Conservation (phyloP, 2,329 filamentous ascomycete genomes). For the Didymella lethalis region DNA sequence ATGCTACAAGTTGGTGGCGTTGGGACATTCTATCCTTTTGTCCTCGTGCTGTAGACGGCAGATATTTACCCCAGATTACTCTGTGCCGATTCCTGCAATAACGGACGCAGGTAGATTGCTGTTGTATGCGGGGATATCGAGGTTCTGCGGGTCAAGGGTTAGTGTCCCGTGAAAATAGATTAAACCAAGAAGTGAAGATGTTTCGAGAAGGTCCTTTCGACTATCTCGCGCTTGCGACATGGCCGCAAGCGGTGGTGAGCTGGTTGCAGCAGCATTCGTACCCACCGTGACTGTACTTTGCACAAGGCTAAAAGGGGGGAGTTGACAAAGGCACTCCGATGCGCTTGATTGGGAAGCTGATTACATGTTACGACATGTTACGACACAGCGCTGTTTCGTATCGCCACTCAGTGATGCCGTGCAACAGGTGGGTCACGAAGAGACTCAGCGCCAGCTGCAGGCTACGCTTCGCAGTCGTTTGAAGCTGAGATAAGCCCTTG, state of each 20-base stretch:
- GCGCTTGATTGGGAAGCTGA: conserved; percentile 37
- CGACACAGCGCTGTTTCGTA: conserved; percentile 43
- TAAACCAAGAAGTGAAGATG: conserved; percentile 46
- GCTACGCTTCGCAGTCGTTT: conserved; percentile 21
- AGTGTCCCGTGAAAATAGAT: conserved; percentile 41
- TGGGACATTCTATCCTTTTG: conserved; percentile 23
- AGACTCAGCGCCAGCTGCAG: conserved; percentile 22
- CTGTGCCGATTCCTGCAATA: conserved; percentile 28
- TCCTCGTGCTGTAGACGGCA: conserved; percentile 38
- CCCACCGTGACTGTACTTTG: conserved; percentile 29
- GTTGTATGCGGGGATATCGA: conserved; percentile 43
- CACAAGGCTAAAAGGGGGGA: conserved; percentile 24
- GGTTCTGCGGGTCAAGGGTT: conserved; percentile 28
- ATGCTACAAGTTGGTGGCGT: conserved; percentile 30
- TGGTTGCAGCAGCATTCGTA: conserved; percentile 33
- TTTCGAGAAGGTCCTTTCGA: conserved; percentile 36
- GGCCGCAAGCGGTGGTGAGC: conserved; percentile 15
- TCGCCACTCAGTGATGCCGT: conserved; percentile 37
- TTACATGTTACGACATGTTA: conserved; percentile 29
- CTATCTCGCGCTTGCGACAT: conserved; percentile 13
- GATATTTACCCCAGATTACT: conserved; percentile 40
- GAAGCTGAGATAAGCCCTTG: conserved; percentile 19
- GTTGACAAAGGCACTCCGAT: conserved; percentile 23
- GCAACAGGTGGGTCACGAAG: conserved; percentile 36
- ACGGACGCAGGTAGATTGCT: conserved; percentile 45